These are phyloP conservation scores for Butyriboletus loyo DNA, from an alignment of 768 basidiomycete species.

Conservation along the genomic window DNA sequence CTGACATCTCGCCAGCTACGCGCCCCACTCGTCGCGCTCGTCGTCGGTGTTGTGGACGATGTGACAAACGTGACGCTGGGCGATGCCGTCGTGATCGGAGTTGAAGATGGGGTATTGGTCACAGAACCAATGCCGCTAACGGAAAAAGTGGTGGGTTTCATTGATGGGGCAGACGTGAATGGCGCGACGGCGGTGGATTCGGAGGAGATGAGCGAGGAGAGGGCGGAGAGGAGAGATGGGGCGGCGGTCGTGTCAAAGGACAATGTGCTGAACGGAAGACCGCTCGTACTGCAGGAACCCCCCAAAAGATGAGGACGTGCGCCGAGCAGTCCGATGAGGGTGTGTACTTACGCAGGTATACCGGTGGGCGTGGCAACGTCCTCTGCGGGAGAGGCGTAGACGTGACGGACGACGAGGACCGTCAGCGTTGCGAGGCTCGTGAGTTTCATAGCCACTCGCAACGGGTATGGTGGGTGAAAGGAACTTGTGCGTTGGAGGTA, in stretches of 20 bases:
- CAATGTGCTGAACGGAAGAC: constrained; percentile 12
- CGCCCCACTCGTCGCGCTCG: constrained; percentile 10
- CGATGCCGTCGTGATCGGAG: background rate
- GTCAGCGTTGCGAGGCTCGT: constrained; percentile 2
- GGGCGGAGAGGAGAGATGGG: constrained; percentile 15
- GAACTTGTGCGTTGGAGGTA: background rate
- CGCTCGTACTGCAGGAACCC: constrained; percentile 29
- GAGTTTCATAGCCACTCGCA: constrained; percentile 13
- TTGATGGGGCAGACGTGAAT: background rate
- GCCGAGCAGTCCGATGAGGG: background rate
- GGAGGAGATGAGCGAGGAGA: constrained; percentile 28
- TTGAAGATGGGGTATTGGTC: background rate
- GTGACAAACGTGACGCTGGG: background rate
- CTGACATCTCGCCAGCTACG: background rate
- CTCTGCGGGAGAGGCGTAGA: constrained; percentile 5
- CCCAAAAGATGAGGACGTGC: too few relatives aligned
- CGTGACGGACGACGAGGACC: constrained; percentile 5
- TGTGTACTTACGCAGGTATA: constrained; percentile 19
- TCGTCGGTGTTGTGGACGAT: background rate
- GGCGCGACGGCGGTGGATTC: constrained; percentile 20
- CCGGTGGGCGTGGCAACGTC: constrained; percentile 11
- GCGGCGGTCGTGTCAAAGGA: constrained; percentile 24
- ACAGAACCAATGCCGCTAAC: too few relatives aligned
- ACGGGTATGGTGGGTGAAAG: background rate
- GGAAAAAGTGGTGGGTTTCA: background rate